Percentiles rank a stretch among this genome's conserved stretches.
Conservation (phyloP, 305 asterid species). For the Fraxinus paxiana region DNA sequence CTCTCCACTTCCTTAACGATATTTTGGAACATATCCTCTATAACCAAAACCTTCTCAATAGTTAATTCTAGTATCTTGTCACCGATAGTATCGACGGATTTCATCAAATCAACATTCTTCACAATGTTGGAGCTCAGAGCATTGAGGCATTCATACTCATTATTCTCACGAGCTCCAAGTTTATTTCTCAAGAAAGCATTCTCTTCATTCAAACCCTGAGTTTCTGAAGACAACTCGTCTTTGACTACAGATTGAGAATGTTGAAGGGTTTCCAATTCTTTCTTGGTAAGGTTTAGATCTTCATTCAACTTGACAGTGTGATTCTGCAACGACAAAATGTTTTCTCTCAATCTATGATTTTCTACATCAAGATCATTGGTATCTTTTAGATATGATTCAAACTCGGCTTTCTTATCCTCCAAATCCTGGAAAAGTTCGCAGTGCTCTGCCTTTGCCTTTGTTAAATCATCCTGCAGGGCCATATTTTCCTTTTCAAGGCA, state of each 20-base stretch:
- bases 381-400: slow-evolving; percentile 34
- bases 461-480: slow-evolving; percentile 39
- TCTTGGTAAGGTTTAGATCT: slow-evolving; percentile 38
- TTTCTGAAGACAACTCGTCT: slow-evolving; percentile 32
- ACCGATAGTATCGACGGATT: slow-evolving; percentile 32
- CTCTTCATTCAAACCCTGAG: slow-evolving; percentile 45
- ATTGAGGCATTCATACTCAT: slow-evolving; percentile 33
- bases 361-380: slow-evolving; percentile 28
- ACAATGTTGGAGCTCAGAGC: slow-evolving; percentile 31
- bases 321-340: slow-evolving; percentile 35
- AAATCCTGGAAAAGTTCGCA: slow-evolving; percentile 44
- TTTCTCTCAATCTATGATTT: slow-evolving; percentile 35
- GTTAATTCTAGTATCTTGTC: slow-evolving; percentile 35
- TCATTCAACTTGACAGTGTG: slow-evolving; percentile 43
- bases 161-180: slow-evolving; percentile 37
- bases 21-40: slow-evolving; percentile 41
- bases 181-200: slow-evolving; percentile 43
- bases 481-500: slow-evolving; percentile 56
- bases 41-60: slow-evolving; percentile 31
- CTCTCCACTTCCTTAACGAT: slow-evolving; percentile 42
- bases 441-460: slow-evolving; percentile 37
- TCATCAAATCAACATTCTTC: slow-evolving; percentile 34
- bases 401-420: slow-evolving; percentile 43
- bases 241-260: slow-evolving; percentile 38
- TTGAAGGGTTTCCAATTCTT: slow-evolving; percentile 31